Percentiles rank a stretch among this genome's conserved stretches.
These are phyloP conservation scores for Quercus mongolica DNA, from an alignment of 306 rosid species.

Conservation along the genomic window DNA sequence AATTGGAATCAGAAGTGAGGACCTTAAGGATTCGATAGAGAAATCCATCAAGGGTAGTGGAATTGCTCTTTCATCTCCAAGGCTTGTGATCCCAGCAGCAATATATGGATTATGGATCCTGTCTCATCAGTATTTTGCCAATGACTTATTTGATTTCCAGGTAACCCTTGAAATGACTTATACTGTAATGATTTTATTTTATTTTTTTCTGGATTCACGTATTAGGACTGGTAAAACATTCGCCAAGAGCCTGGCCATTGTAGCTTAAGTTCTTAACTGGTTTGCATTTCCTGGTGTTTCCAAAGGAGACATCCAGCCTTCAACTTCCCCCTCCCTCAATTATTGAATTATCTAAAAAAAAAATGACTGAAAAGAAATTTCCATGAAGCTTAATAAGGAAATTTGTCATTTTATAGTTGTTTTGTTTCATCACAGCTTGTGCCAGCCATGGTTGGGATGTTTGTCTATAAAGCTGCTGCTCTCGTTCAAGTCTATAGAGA, in stretches of 20 bases:
- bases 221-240: background rate
- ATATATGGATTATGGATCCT: conserved; percentile 75
- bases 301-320: too few relatives aligned
- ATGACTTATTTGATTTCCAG: conserved; percentile 82
- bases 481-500: conserved; percentile 93
- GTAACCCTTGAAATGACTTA: conserved; percentile 34
- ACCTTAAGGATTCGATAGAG: conserved; percentile 70
- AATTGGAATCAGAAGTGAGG: conserved; percentile 91
- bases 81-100: conserved; percentile 89
- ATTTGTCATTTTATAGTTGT: conserved; percentile 2
- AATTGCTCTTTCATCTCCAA: conserved; percentile 84
- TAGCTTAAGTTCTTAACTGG: too few relatives aligned
- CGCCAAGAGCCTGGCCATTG: too few relatives aligned
- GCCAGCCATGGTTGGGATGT: conserved; percentile 95
- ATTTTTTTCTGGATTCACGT: background rate
- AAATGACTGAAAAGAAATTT: too few relatives aligned
- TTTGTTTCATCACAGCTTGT: conserved; percentile 53
- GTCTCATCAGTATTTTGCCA: conserved; percentile 54
- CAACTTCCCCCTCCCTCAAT: too few relatives aligned
- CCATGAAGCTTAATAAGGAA: background rate
- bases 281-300: too few relatives aligned
- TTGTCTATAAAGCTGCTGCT: conserved; percentile 87
- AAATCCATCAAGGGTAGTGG: conserved; percentile 63
- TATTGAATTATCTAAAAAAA: too few relatives aligned
- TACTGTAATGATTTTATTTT: background rate